phyloP scores from a whole-genome alignment of 2,329 filamentous ascomycete species.

The Pestalotiopsis sp. region DNA sequence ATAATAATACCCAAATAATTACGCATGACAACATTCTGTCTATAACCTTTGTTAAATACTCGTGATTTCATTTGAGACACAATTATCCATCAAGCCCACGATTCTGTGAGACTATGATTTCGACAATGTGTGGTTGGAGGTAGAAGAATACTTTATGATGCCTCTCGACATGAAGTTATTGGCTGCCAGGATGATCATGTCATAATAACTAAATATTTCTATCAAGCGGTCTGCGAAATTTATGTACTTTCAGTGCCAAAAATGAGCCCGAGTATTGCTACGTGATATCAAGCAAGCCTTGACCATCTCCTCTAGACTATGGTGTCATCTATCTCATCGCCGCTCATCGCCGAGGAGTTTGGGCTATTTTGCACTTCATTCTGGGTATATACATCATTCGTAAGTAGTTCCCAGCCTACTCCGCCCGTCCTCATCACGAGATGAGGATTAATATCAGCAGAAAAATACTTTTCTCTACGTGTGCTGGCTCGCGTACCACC shows the following conservation, averaged over 20 bases:
- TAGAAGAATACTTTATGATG: too few species aligned
- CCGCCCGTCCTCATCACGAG: slow-evolving; percentile 67
- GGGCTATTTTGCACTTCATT: background rate
- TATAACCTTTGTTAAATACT: too few species aligned
- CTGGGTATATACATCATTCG: background rate
- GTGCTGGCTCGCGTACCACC: slow-evolving; percentile 68
- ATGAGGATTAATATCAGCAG: slow-evolving; percentile 56
- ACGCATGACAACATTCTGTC: background rate
- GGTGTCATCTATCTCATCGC: slow-evolving; percentile 3
- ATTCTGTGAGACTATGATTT: too few species aligned
- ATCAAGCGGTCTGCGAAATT: background rate
- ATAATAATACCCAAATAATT: background rate
- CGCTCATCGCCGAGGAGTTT: background rate
- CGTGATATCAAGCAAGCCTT: background rate
- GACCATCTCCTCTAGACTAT: background rate
- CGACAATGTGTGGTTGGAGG: too few species aligned
- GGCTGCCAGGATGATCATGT: too few species aligned
- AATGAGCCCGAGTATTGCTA: background rate
- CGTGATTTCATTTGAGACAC: too few species aligned
- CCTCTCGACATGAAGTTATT: too few species aligned
- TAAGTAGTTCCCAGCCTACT: slow-evolving; percentile 34
- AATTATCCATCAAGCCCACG: too few species aligned
- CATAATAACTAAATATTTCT: background rate
- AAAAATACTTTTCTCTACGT: slow-evolving; percentile 73
- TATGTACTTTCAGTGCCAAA: background rate